Base-by-base conservation (phyloP, 1,139 yeast species). In the Arxiozyma heterogenica region DNA sequence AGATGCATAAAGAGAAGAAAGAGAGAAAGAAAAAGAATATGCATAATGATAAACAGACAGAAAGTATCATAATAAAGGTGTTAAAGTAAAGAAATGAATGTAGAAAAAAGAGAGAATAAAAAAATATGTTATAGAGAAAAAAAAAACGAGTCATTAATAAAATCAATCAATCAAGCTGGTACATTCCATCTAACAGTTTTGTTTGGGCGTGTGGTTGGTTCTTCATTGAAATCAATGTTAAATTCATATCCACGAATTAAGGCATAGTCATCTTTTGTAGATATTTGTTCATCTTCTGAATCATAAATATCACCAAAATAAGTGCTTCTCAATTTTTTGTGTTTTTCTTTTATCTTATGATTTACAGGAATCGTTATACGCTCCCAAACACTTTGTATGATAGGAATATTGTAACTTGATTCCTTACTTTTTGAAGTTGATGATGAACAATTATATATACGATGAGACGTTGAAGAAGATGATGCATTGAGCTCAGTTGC, bases 401-500 rank as follows among this genome's bases (percentile, higher is more conserved):
- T 18, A 7, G 86, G 86, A 54, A 84, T 78, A 11, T 85, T 86
- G 57, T 78, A 81, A 57, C 83, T 76, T 58, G 80, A 80, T 23
- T 53, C 53, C 17, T 55, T 54, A 3, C 23, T 21, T 30, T 8
- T 38, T 21, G 42, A 34, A 34, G 3, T 34, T 12, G 39, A 34
- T 15, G 39, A 12, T 4, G 12, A 4, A 15, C 21, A 8, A 30
- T 27, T 20, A 38, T 8, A n/a, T 12, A 15, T 39, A 25, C 21
- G 20, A 46, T 46, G 42, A 22, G 17, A 38, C 7, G 42, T 34
- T 12, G n/a, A 34, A 6, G 39, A 34, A 34, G 39, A 44, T 43
- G 80, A 75, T 0, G 88, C 78, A 64, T 85, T 85, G 50, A 85
- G 75, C 65, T 84, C 91, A 1, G 91, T 85, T 1, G 89, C 93